Evolutionary conservation across 495 filamentous ascomycete genomes (phyloP), one percentile per base, ranked within the genome.

Genomic region (Tetracladium marchalianum): DNA sequence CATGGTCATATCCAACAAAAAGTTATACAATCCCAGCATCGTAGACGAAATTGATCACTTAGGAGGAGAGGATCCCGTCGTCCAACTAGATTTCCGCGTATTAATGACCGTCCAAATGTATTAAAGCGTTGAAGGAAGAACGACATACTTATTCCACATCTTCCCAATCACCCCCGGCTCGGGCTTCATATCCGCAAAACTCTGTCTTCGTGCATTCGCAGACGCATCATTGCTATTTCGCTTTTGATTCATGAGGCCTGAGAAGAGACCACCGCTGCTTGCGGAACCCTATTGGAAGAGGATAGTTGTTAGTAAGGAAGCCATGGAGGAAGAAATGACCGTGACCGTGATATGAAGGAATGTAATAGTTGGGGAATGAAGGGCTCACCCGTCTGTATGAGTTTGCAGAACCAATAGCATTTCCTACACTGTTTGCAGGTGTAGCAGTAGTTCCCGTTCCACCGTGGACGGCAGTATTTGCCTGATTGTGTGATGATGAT

Each of bases 101-200:
- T 35, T n/a, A n/a, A n/a, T n/a, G n/a, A n/a, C n/a, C n/a, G n/a
- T n/a, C n/a, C n/a, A n/a, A n/a, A n/a, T n/a, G n/a, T n/a, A n/a
- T n/a, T n/a, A 17, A 37, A 17, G n/a, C 3, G 22, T 3, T 27
- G 22, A 27, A 27, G 22, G 3, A 27, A 27, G 37, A 15, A 22
- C 8, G 39, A 43, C 50, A 11, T 71, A 78, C 46, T 64, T 73
- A 46, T 77, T 59, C 76, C 76, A 80, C 70, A 68, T 63, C 51
- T 66, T 69, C 1, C 69, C 67, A 39, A 78, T 65, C 37, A 70
- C 58, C 0, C 72, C 73, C 0, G 68, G 62, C 22, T 56, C 50
- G 9, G 62, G 60, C 61, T 77, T 72, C 52, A 44, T 44, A 9
- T 78, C 76, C 35, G 62, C 65, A 52, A 66, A 77, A 51, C 68